Conservation (phyloP, 1,284 basidiomycete species). For the Limonomyces culmigenus region DNA sequence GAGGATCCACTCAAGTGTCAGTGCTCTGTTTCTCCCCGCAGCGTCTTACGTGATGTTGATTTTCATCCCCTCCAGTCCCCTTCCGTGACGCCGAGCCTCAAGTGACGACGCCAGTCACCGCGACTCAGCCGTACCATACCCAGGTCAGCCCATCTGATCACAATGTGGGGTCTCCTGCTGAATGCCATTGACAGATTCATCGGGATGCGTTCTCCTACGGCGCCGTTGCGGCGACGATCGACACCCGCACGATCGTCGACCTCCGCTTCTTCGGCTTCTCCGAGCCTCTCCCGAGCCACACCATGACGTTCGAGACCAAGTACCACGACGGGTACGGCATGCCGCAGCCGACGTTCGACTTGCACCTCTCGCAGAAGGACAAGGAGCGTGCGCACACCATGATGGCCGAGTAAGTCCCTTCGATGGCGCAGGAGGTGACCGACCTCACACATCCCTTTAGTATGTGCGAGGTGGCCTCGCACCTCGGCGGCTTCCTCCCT, state of each 20-base stretch:
- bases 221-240: conserved; percentile 10
- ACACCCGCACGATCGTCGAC: conserved; percentile 11
- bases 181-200: conserved; percentile 12
- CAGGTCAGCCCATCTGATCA: conserved; percentile 5
- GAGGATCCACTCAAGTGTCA: conserved; percentile 8
- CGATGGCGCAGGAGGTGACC: background rate
- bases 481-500: conserved; percentile 9
- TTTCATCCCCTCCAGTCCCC: conserved; percentile 9
- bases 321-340: conserved; percentile 16
- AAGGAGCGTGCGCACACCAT: conserved; percentile 7
- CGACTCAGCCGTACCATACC: conserved; percentile 14
- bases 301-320: conserved; percentile 10
- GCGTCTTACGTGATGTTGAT: conserved; percentile 7
- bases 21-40: too few species aligned
- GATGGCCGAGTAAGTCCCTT: conserved; percentile 11
- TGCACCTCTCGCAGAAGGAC: conserved; percentile 7
- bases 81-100: conserved; percentile 17
- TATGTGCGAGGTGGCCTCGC: conserved; percentile 9
- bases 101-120: conserved; percentile 11
- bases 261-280: conserved; percentile 14
- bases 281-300: conserved; percentile 10
- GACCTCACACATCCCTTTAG: conserved; percentile 2
- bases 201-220: conserved; percentile 17
- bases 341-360: conserved; percentile 18
- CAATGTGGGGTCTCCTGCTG: background rate